phyloP scores from a whole-genome alignment of 345 rosid genomes.

The Nasturtium officinale region DNA sequence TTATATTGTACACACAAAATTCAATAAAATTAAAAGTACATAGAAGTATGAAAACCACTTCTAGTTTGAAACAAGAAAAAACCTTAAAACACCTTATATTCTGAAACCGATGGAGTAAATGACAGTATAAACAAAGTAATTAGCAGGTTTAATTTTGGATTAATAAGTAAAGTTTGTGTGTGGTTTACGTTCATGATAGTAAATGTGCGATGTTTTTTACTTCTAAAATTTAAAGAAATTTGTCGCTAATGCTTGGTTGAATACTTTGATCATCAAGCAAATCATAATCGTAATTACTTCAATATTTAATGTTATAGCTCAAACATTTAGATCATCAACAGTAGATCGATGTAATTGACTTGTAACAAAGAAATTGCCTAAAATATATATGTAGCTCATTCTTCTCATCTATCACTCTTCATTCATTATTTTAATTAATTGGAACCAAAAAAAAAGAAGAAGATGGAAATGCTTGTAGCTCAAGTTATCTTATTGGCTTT shows the following conservation, averaged over 20 bases:
- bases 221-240: background rate
- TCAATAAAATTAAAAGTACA: too few species aligned
- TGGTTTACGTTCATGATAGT: background rate
- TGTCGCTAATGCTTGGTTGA: background rate
- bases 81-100: too few species aligned
- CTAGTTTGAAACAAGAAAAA: too few species aligned
- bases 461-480: background rate
- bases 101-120: too few species aligned
- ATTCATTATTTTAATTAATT: background rate
- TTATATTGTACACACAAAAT: too few species aligned
- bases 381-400: background rate
- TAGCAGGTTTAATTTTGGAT: background rate
- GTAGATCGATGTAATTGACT: background rate
- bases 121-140: too few species aligned
- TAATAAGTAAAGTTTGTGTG: background rate
- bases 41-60: too few species aligned
- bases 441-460: background rate
- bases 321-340: constrained; percentile 6
- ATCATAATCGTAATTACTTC: background rate
- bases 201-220: background rate
- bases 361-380: background rate
- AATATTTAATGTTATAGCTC: background rate
- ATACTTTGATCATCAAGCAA: constrained; percentile 5
- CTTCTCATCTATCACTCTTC: background rate
- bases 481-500: constrained; percentile 1